A percentile compares a stretch with the other conserved stretches of the same genome.
phyloP scores from a whole-genome alignment of 164 flowering plant genomes.

The Chimonanthus salicifolius region DNA sequence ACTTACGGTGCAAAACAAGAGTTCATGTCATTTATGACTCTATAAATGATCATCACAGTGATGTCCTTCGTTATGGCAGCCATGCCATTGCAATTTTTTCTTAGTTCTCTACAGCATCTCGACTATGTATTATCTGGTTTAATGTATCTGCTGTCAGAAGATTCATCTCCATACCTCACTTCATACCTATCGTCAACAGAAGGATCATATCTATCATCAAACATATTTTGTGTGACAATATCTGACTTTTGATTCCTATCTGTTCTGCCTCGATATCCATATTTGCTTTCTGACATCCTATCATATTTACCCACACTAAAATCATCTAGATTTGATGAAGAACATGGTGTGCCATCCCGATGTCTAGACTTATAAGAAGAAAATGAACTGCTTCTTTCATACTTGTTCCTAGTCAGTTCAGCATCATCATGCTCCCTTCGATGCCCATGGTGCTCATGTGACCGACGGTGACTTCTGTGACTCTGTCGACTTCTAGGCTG shows the following conservation, averaged over 20 bases:
- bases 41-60: neutral
- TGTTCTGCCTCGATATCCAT: conserved; percentile 20
- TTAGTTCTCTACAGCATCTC: conserved; percentile 6
- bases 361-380: conserved; percentile 29
- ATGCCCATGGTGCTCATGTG: conserved; percentile 21
- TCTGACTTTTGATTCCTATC: conserved; percentile 19
- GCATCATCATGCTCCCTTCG: conserved; percentile 26
- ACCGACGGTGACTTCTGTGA: conserved; percentile 1
- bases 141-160: conserved; percentile 16
- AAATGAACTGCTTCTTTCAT: conserved; percentile 17
- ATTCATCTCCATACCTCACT: conserved; percentile 16
- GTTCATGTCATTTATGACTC: conserved; percentile 2
- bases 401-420: conserved; percentile 17
- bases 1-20: conserved; percentile 22
- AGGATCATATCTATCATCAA: conserved; percentile 88
- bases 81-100: neutral
- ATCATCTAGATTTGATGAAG: conserved; percentile 15
- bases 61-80: conserved; percentile 2
- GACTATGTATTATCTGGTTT: conserved; percentile 9
- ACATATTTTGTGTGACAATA: conserved; percentile 17
- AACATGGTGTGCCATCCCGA: conserved; percentile 23
- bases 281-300: conserved; percentile 17
- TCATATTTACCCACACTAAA: conserved; percentile 18
- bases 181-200: conserved; percentile 28
- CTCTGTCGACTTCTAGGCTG: neutral